Conservation (phyloP, 371 early-diverging fungal genomes). For the Saksenaea vasiformis region DNA sequence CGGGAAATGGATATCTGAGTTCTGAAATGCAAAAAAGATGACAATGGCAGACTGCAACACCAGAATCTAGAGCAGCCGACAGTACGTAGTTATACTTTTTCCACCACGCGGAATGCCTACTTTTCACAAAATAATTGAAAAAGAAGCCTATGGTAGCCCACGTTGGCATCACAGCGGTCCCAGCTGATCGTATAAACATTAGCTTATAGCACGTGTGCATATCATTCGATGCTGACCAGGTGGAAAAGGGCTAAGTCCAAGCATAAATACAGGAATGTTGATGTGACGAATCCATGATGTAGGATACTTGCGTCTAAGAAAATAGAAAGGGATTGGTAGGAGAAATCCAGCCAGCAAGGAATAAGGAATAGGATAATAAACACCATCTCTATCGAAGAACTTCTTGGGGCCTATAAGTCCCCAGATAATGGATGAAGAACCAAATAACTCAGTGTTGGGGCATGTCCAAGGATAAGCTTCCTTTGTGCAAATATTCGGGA, state of each 20-base stretch:
- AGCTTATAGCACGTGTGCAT: too few species aligned
- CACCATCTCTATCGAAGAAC: constrained; percentile 54
- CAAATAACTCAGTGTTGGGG: constrained; percentile 44
- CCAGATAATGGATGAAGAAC: constrained; percentile 55
- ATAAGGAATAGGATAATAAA: constrained; percentile 43
- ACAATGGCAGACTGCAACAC: constrained; percentile 57
- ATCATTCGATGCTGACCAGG: constrained; percentile 11
- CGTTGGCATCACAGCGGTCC: constrained; percentile 48
- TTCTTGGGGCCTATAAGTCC: constrained; percentile 63
- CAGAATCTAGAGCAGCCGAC: constrained; percentile 73
- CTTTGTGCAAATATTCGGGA: constrained; percentile 55
- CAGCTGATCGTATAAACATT: constrained; percentile 19
- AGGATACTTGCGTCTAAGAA: constrained; percentile 38
- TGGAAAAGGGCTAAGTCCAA: constrained; percentile 36
- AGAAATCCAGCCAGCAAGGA: constrained; percentile 46
- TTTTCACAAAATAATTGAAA: constrained; percentile 58
- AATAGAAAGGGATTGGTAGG: constrained; percentile 50
- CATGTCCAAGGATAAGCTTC: constrained; percentile 55
- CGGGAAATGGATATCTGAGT: constrained; percentile 34
- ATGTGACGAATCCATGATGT: constrained; percentile 54
- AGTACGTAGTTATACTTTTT: constrained; percentile 68
- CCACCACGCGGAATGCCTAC: constrained; percentile 63
- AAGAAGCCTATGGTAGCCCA: constrained; percentile 65
- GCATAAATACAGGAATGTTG: constrained; percentile 53
- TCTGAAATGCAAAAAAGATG: constrained; percentile 53